phyloP scores from a whole-genome alignment of 768 basidiomycete species.

The Boletus speciosus region DNA sequence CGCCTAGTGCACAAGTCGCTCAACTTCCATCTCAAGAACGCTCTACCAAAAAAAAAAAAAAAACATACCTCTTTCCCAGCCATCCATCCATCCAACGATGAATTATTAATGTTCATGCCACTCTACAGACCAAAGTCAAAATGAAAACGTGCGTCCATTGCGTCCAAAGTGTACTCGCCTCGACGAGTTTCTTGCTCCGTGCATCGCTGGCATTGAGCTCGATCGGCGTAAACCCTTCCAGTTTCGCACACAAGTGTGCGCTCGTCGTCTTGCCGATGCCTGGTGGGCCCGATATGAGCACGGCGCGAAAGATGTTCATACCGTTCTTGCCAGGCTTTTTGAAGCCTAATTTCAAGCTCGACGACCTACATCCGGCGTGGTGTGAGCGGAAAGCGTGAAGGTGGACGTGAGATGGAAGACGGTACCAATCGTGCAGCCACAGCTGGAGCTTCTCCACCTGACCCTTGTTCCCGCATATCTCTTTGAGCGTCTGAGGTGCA shows the following conservation, averaged over 20 bases:
- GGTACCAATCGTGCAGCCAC: constrained; percentile 87
- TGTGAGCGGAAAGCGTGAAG: not conserved
- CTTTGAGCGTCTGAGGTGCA: constrained; percentile 81
- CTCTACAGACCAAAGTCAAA: constrained; percentile 44
- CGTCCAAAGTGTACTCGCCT: constrained; percentile 45
- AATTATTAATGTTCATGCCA: constrained; percentile 86
- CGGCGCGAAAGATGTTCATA: constrained; percentile 81
- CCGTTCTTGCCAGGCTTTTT: constrained; percentile 93
- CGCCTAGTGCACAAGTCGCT: constrained; percentile 30
- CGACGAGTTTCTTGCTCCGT: constrained; percentile 93
- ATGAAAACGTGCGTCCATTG: not conserved
- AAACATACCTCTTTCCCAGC: constrained; percentile 53
- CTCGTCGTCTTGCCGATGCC: constrained; percentile 98
- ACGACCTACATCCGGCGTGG: constrained; percentile 49
- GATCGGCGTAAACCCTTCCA: constrained; percentile 89
- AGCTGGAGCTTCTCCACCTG: constrained; percentile 82
- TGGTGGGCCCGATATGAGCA: constrained; percentile 90
- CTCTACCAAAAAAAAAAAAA: constrained; percentile 9
- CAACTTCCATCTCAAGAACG: not conserved
- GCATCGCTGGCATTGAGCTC: constrained; percentile 96
- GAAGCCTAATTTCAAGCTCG: constrained; percentile 69
- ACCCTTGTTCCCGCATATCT: constrained; percentile 94
- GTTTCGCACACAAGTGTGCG: constrained; percentile 87
- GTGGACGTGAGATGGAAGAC: constrained; percentile 13
- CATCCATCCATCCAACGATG: constrained; percentile 85